Evolutionary conservation across 2,329 filamentous ascomycete species (phyloP).

Genomic region (Hirsutella minnesotensis): DNA sequence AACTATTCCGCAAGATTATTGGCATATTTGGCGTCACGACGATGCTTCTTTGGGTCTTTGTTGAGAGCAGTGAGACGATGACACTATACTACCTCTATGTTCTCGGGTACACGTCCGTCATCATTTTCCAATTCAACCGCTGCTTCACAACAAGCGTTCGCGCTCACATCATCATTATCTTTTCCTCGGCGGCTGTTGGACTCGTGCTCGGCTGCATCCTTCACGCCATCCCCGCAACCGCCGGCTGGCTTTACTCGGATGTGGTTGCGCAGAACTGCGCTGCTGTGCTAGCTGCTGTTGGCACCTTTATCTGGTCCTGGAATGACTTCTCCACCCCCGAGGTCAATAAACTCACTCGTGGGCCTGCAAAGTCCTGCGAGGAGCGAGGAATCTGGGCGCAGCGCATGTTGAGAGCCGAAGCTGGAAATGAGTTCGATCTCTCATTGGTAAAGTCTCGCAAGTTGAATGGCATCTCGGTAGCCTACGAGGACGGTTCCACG

Average conservation of each 20-base stretch:
- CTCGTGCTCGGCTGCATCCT: constrained; percentile 20
- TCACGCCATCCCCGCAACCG: constrained; percentile 15
- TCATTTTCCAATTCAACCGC: constrained; percentile 27
- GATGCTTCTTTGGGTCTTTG: constrained; percentile 22
- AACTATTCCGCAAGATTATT: constrained; percentile 17
- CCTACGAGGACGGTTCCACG: constrained; percentile 5
- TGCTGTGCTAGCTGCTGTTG: constrained; percentile 16
- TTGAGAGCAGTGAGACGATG: constrained; percentile 16
- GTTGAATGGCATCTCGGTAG: constrained; percentile 2
- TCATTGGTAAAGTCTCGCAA: neutral
- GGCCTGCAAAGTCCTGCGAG: neutral
- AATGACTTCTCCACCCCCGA: constrained; percentile 10
- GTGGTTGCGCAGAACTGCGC: constrained; percentile 19
- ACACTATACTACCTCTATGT: constrained; percentile 22
- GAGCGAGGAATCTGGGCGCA: constrained; percentile 5
- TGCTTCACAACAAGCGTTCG: constrained; percentile 24
- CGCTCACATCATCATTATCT: constrained; percentile 20
- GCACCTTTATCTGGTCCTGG: constrained; percentile 19
- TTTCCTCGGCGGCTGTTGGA: constrained; percentile 17
- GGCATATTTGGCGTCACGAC: constrained; percentile 19
- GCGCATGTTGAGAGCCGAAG: constrained; percentile 4
- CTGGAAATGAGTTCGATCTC: neutral
- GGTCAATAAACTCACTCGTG: neutral
- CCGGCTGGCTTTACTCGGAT: constrained; percentile 17
- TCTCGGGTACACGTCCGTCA: constrained; percentile 22